phyloP scores from a whole-genome alignment of 768 basidiomycete species.

The Suillus luteus region DNA sequence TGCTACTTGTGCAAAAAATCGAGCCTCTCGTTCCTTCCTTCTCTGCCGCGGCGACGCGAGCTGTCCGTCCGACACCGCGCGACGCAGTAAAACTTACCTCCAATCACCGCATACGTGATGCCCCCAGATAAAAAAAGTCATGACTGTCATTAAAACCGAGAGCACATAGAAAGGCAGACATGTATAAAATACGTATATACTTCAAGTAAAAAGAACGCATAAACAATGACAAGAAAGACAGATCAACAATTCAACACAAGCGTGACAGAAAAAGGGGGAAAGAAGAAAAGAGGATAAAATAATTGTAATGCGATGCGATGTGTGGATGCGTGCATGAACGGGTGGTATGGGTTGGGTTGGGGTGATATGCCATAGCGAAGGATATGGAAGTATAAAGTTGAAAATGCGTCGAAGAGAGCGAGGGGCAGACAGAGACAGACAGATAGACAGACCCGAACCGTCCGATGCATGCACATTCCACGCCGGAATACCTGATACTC shows the following conservation, averaged over 20 bases:
- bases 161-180: slow-evolving; percentile 17
- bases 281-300: not conserved
- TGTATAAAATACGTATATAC: slow-evolving; percentile 17
- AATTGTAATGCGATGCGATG: slow-evolving; percentile 10
- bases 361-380: slow-evolving; percentile 6
- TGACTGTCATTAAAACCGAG: slow-evolving; percentile 6
- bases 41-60: too few relatives aligned
- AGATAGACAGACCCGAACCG: not conserved
- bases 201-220: slow-evolving; percentile 26
- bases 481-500: not conserved
- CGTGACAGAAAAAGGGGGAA: not conserved
- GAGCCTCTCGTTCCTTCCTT: not conserved
- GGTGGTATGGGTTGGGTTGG: slow-evolving; percentile 3
- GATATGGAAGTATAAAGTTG: not conserved
- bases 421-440: not conserved
- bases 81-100: not conserved
- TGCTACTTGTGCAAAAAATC: too few relatives aligned
- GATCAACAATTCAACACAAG: not conserved
- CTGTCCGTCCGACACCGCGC: too few relatives aligned
- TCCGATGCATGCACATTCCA: slow-evolving; percentile 10
- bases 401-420: slow-evolving; percentile 5
- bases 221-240: slow-evolving; percentile 21
- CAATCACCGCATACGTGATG: not conserved
- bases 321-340: slow-evolving; percentile 9
- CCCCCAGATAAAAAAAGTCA: not conserved